Conservation (phyloP, 2,329 filamentous ascomycete species). For the Tolypocladium paradoxum region DNA sequence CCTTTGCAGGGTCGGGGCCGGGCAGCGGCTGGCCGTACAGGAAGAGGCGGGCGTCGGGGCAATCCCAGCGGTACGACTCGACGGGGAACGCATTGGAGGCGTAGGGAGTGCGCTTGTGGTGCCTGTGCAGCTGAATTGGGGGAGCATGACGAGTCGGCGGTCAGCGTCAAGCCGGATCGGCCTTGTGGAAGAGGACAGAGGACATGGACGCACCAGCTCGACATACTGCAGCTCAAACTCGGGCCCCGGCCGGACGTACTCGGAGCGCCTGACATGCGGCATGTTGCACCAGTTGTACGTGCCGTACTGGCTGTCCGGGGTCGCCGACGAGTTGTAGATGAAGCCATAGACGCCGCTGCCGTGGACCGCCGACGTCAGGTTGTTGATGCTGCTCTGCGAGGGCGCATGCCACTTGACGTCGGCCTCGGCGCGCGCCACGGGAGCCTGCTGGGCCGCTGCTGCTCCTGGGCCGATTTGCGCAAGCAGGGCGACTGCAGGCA, state of each 20-base stretch:
- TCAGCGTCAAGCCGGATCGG: neutral
- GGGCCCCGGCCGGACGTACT: conserved; percentile 45
- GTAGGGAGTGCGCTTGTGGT: conserved; percentile 79
- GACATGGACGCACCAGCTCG: conserved; percentile 47
- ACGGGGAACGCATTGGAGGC: conserved; percentile 64
- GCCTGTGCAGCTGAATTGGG: conserved; percentile 54
- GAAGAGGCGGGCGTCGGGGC: conserved; percentile 58
- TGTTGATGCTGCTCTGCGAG: conserved; percentile 44
- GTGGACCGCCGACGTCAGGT: conserved; percentile 45
- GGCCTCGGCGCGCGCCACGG: conserved; percentile 5
- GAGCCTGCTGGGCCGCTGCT: neutral
- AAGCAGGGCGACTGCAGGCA: neutral
- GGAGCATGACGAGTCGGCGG: neutral
- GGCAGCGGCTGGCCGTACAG: conserved; percentile 53
- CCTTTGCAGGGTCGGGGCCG: conserved; percentile 36
- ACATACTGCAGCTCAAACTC: conserved; percentile 64
- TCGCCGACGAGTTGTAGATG: conserved; percentile 56
- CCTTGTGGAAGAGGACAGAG: too few species aligned
- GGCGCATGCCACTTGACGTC: conserved; percentile 50
- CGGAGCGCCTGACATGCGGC: conserved; percentile 62
- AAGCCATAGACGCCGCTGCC: conserved; percentile 60
- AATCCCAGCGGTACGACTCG: conserved; percentile 64
- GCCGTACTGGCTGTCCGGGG: conserved; percentile 45
- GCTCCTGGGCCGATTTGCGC: neutral
- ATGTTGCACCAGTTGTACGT: conserved; percentile 80